Evolutionary conservation across 192 early-diverging fungal genomes (phyloP).

Genomic region (Funneliformis mosseae): DNA sequence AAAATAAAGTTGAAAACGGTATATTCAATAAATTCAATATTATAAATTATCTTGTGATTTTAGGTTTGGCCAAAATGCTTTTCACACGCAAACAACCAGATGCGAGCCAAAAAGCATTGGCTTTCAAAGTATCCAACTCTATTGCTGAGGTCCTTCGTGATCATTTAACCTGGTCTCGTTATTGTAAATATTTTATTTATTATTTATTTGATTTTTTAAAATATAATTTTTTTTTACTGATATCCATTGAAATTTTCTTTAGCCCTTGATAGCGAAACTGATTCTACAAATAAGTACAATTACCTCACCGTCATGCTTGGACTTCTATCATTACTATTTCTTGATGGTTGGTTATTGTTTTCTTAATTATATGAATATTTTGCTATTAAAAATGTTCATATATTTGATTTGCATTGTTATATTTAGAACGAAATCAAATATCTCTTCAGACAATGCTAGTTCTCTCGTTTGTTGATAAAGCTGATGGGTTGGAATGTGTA

Average conservation of each 20-base stretch:
- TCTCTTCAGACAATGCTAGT: slow-evolving; percentile 65
- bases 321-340: slow-evolving; percentile 56
- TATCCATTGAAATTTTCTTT: background rate
- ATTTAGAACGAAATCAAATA: slow-evolving; percentile 54
- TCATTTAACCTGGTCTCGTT: slow-evolving; percentile 51
- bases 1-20: background rate
- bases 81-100: slow-evolving; percentile 59
- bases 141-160: slow-evolving; percentile 58
- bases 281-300: slow-evolving; percentile 48
- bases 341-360: slow-evolving; percentile 47
- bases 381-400: background rate
- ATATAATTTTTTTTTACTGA: background rate
- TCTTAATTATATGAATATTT: background rate
- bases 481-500: slow-evolving; percentile 55
- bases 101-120: slow-evolving; percentile 47
- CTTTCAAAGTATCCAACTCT: slow-evolving; percentile 61
- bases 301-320: slow-evolving; percentile 61
- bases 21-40: background rate
- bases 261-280: slow-evolving; percentile 18
- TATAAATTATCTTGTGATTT: background rate
- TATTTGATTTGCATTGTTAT: background rate
- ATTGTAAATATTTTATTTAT: slow-evolving; percentile 35
- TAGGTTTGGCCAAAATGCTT: slow-evolving; percentile 63
- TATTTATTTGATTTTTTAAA: background rate
- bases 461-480: slow-evolving; percentile 63